Conservation (phyloP, 306 rosid species). For the Ziziphus jujuba region DNA sequence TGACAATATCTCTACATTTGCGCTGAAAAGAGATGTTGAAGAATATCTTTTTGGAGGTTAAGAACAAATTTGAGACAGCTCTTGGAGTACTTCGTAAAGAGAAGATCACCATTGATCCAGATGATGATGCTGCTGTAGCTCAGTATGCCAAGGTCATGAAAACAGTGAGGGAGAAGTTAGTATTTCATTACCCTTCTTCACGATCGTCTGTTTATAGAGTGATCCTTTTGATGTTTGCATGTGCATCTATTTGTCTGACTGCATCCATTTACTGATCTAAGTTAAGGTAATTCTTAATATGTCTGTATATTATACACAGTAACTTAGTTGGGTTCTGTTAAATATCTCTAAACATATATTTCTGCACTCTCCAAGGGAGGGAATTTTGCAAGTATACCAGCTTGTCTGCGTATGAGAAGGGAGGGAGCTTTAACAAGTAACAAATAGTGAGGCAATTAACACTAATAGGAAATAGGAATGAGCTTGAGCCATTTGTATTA, state of each 20-base stretch:
- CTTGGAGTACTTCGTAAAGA: constrained; percentile 69
- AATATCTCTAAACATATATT: background rate
- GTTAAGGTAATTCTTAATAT: no score
- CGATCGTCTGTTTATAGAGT: constrained; percentile 11
- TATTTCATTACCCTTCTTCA: constrained; percentile 25
- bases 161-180: constrained; percentile 80
- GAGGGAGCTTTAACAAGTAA: background rate
- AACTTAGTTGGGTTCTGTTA: no score
- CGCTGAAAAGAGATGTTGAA: constrained; percentile 74
- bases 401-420: background rate
- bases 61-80: constrained; percentile 79
- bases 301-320: background rate
- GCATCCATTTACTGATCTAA: background rate
- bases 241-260: constrained; percentile 6
- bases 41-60: constrained; percentile 73
- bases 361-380: background rate
- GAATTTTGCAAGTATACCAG: background rate
- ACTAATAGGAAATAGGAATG: background rate
- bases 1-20: constrained; percentile 30
- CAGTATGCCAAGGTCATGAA: constrained; percentile 87
- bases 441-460: background rate
- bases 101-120: constrained; percentile 89
- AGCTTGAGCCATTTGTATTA: no score
- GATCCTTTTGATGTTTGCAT: background rate
- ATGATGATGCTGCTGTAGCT: constrained; percentile 86